Conservation (phyloP, 1,284 basidiomycete genomes). For the Malassezia cuniculi region DNA sequence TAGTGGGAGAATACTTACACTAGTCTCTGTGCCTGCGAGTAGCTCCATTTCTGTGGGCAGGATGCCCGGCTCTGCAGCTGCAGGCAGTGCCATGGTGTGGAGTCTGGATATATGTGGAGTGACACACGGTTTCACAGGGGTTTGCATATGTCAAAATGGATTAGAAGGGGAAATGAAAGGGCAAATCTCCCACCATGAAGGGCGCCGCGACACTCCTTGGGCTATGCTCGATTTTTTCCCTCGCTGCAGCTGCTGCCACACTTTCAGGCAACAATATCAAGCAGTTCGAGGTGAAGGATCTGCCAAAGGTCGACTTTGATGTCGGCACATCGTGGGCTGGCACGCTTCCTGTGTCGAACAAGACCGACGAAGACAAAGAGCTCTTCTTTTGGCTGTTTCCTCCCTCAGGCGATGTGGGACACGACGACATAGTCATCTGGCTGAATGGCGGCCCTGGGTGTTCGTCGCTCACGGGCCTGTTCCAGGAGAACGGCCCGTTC, state of each 20-base stretch:
- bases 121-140: too few relatives aligned
- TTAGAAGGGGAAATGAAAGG: too few relatives aligned
- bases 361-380: slow-evolving; percentile 43
- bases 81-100: slow-evolving; percentile 10
- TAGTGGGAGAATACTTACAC: slow-evolving; percentile 31
- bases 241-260: too few relatives aligned
- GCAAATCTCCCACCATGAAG: too few relatives aligned
- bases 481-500: slow-evolving; percentile 69
- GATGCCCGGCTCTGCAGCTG: slow-evolving; percentile 3
- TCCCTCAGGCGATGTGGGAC: slow-evolving; percentile 57
- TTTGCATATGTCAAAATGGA: too few relatives aligned
- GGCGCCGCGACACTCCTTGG: too few relatives aligned
- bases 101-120: too few relatives aligned
- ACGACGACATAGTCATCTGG: slow-evolving; percentile 60
- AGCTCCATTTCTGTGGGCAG: slow-evolving; percentile 15
- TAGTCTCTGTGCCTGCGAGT: slow-evolving; percentile 17
- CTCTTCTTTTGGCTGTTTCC: slow-evolving; percentile 80
- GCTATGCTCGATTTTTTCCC: too few relatives aligned
- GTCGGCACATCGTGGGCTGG: slow-evolving; percentile 30
- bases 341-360: slow-evolving; percentile 20
- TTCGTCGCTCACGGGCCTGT: slow-evolving; percentile 61
- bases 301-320: slow-evolving; percentile 26
- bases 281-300: too few relatives aligned
- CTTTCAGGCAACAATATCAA: too few relatives aligned
- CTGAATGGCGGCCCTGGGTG: slow-evolving; percentile 55